These are phyloP conservation scores for Artomyces pyxidatus DNA, from an alignment of 768 basidiomycete species.

Conservation along the genomic window DNA sequence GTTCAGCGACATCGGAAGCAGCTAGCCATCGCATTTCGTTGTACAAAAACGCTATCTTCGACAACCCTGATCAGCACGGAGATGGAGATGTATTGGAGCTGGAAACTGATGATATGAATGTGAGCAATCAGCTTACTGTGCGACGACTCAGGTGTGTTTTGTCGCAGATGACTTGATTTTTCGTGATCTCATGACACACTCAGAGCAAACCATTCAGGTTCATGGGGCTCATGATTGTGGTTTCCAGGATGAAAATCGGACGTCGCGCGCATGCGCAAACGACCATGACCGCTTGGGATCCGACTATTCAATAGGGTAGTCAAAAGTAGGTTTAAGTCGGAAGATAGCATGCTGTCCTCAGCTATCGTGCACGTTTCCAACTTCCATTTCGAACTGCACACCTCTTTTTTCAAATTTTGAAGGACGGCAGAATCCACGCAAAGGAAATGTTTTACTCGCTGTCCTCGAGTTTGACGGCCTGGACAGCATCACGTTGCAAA, in stretches of 20 bases:
- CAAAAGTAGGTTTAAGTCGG: background rate
- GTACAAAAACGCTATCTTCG: slow-evolving; percentile 69
- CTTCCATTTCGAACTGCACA: slow-evolving; percentile 66
- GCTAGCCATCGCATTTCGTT: slow-evolving; percentile 66
- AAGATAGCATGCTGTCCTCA: slow-evolving; percentile 26
- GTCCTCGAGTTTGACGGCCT: slow-evolving; percentile 74
- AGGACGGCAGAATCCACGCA: slow-evolving; percentile 24
- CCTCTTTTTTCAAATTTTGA: slow-evolving; percentile 39
- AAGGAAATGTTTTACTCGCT: slow-evolving; percentile 53
- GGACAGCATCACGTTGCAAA: slow-evolving; percentile 57
- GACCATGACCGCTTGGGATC: slow-evolving; percentile 5
- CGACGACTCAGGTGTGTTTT: too few species aligned
- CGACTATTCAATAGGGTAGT: slow-evolving; percentile 5
- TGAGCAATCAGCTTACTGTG: too few species aligned
- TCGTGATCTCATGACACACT: too few species aligned
- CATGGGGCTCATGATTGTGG: too few species aligned
- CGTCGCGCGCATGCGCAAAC: slow-evolving; percentile 10
- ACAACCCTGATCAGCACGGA: slow-evolving; percentile 33
- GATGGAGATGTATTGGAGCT: too few species aligned
- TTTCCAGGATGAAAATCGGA: too few species aligned
- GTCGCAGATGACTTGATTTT: too few species aligned
- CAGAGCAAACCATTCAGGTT: too few species aligned
- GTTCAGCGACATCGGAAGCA: slow-evolving; percentile 48
- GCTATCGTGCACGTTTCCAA: slow-evolving; percentile 68
- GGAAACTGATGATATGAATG: too few species aligned